Percentiles rank a stretch among this genome's conserved stretches.
These are phyloP conservation scores for Camellia japonica DNA, from an alignment of 148 eudicot species.

Conservation along the genomic window DNA sequence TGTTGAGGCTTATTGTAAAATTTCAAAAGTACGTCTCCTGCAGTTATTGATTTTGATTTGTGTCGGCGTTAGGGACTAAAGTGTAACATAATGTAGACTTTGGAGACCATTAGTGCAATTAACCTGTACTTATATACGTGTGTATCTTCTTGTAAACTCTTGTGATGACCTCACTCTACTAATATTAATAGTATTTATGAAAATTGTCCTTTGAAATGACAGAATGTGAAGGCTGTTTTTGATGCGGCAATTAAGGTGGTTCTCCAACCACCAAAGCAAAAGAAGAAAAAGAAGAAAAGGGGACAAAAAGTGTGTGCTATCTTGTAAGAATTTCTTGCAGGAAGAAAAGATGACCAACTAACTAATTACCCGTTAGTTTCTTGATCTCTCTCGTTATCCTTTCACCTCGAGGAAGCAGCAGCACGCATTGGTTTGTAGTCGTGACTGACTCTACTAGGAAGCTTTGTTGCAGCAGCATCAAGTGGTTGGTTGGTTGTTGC, in stretches of 20 bases:
- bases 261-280: constrained; percentile 83
- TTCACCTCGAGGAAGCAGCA: constrained; percentile 5
- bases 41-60: no score
- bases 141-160: not conserved
- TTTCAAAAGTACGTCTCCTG: no score
- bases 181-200: not conserved
- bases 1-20: no score
- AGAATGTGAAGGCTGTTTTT: constrained; percentile 89
- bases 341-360: constrained; percentile 20
- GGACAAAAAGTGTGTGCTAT: constrained; percentile 65
- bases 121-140: not conserved
- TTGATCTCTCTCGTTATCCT: constrained; percentile 12
- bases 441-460: constrained; percentile 14
- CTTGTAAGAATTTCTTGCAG: constrained; percentile 30
- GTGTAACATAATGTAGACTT: no score
- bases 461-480: constrained; percentile 4
- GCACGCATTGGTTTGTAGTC: constrained; percentile 16
- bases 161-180: not conserved
- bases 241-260: constrained; percentile 87
- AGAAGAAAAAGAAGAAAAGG: constrained; percentile 82
- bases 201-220: constrained; percentile 17
- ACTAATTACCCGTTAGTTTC: constrained; percentile 10
- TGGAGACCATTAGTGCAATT: no score
- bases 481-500: constrained; percentile 6
- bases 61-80: no score